Evolutionary conservation across 2,329 filamentous ascomycete species (phyloP).

Genomic region (Nannizziopsis barbatae): DNA sequence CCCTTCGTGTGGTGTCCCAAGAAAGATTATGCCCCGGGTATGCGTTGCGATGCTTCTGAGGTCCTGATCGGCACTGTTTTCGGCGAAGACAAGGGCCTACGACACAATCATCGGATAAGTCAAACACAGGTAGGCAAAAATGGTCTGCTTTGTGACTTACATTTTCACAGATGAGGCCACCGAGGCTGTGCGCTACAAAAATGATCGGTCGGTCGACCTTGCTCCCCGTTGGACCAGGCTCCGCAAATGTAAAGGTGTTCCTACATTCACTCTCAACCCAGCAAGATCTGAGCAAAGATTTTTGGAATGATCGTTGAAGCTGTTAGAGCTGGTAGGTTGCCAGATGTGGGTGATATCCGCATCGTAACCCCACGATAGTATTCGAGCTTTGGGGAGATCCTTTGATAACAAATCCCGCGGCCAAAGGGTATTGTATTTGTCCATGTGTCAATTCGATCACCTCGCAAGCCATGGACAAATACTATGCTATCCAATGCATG

Average conservation of each 20-base stretch:
- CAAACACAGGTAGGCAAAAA: not conserved
- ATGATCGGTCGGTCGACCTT: constrained; percentile 18
- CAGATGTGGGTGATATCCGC: not conserved
- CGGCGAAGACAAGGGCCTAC: not conserved
- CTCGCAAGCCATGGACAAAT: constrained; percentile 18
- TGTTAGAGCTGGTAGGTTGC: no score
- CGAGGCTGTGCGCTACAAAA: constrained; percentile 21
- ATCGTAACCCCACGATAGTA: constrained; percentile 10
- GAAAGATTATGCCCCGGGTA: constrained; percentile 14
- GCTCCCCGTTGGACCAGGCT: no score
- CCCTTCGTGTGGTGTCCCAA: constrained; percentile 16
- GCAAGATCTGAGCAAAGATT: no score
- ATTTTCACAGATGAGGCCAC: constrained; percentile 21
- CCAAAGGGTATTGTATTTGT: constrained; percentile 15
- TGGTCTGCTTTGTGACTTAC: constrained; percentile 10
- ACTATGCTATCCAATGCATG: no score
- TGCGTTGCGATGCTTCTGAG: not conserved
- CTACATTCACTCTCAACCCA: no score
- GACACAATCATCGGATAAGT: not conserved
- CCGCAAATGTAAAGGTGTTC: no score
- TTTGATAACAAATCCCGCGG: constrained; percentile 15
- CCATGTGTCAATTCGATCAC: constrained; percentile 15
- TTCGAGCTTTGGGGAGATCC: constrained; percentile 9
- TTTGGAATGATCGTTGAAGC: no score
- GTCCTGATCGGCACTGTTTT: not conserved